Evolutionary conservation across 2,329 filamentous ascomycete genomes (phyloP), one percentile per base, ranked within the genome.

Genomic region (Ophiocordyceps camponoti-rufipedis): DNA sequence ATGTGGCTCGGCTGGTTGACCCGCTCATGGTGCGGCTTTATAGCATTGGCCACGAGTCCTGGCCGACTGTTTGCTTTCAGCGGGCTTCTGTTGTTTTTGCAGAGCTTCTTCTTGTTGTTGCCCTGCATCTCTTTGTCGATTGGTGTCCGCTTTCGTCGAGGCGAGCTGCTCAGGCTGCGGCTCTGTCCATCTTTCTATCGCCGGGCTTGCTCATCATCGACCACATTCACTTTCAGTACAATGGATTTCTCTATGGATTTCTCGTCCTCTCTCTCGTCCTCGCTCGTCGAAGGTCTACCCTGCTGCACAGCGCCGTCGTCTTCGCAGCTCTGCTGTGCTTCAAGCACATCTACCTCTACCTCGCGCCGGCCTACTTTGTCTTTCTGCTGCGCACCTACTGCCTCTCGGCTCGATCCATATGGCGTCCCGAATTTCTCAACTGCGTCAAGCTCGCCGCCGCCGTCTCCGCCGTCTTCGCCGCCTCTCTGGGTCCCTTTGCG

Each of bases 141-240:
- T 81, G 82, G 2, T 75, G 81, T 3, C 74, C 80, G 40, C 61
- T 70, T 14, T 59, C 63, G 8, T 74, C 75, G n/a, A 87, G 79
- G 57, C 78, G 78, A 41, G 78, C 85, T 43, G 82, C 87, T 11
- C 87, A 95, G 57, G 85, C 84, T 23, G 85, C 83, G 42, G 87
- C 88, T 23, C 71, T 96, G 46, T 95, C 89, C 1, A 80, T 98
- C 48, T 68, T 96, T 4, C 75, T 96, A 12, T 96, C 88, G 0
- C 91, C 91, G 0, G 91, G 89, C 2, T 75, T 98, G 33, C 71
- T 98, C 48, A 93, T 98, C 59, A 96, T 98, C 61, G 91, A 98
- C 58, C 91, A 98, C 61, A 89, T 95, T 51, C 88, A 95, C 62
- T 98, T 98, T 62, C 91, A 98, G 68, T 98, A 98, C 68, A 98